These are phyloP conservation scores for Cercospora sp. DNA, from an alignment of 2,329 filamentous ascomycete genomes.

Conservation along the genomic window DNA sequence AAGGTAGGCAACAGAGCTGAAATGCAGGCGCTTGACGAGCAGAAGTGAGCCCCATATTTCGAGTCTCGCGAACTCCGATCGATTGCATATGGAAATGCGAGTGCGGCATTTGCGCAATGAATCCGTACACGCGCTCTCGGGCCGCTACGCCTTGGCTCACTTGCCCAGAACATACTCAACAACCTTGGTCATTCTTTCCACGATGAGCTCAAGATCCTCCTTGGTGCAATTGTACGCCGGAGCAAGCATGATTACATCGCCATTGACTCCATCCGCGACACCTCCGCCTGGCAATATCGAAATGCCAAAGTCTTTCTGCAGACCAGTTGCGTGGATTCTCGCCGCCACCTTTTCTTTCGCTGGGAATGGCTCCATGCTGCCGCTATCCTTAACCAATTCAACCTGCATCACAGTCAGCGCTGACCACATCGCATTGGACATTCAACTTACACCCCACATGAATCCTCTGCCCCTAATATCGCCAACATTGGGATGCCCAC, in stretches of 20 bases:
- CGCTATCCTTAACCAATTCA: slow-evolving; percentile 58
- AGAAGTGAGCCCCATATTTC: not conserved
- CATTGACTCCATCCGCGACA: slow-evolving; percentile 56
- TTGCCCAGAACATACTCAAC: slow-evolving; percentile 49
- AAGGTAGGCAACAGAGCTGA: not conserved
- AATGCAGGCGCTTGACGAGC: not conserved
- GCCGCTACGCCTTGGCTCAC: not conserved
- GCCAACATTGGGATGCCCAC: slow-evolving; percentile 53
- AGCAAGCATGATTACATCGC: slow-evolving; percentile 64
- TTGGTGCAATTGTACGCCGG: slow-evolving; percentile 64
- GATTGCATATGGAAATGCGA: not conserved
- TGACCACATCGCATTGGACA: not conserved
- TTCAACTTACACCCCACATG: slow-evolving; percentile 46
- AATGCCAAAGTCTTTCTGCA: slow-evolving; percentile 48
- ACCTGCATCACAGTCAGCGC: slow-evolving; percentile 43
- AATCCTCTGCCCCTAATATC: slow-evolving; percentile 60
- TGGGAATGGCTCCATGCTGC: slow-evolving; percentile 54
- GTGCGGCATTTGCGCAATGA: not conserved
- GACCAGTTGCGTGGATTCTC: slow-evolving; percentile 45
- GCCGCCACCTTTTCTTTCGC: slow-evolving; percentile 47
- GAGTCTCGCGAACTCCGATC: not conserved
- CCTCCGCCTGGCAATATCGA: slow-evolving; percentile 63
- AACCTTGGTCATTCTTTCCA: slow-evolving; percentile 50
- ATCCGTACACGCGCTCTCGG: not conserved
- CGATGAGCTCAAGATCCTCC: slow-evolving; percentile 58